Evolutionary conservation across 2,329 filamentous ascomycete genomes (phyloP), one percentile per base, ranked within the genome.

Genomic region (Nothopassalora personata): DNA sequence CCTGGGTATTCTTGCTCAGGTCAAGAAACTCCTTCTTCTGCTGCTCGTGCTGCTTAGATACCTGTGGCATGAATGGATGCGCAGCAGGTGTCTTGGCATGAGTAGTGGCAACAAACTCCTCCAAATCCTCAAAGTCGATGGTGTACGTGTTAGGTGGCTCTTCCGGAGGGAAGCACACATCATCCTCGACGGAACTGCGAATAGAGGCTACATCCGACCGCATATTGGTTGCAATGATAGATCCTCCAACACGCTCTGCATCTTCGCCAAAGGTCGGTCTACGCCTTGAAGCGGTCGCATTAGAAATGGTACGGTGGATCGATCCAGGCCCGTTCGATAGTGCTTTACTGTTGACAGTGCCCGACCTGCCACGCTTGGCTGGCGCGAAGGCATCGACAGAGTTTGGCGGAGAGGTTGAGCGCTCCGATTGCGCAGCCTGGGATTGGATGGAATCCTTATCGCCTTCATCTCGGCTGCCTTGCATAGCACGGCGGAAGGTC

Each of bases 371-470:
- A 60, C 92, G 87, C 60, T 91, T 89, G 53, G 90, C 90, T 69
- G 94, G 90, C 18, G 94, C 94, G 74, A 99, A 99, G 4, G 94
- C 94, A 74, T 97, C 96, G 54, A 99, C 91, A 0, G 94, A 99
- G 74, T 97, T 99, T 7, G 94, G 94, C 10, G 93, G 93, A 5
- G 94, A 97, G 1, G 84, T 79, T 0, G 90, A 91, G 57, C 90
- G 83, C 51, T 61, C 46, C 28, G 62, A 64, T 9, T 49, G 54
- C 30, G 49, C 49, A 10, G 49, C n/a, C 15, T 62, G 47, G 1
- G 62, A 64, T n/a, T 57, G 60, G 13, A 66, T 54, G 1, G 64
- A 64, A 15, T 59, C 60, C 9, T 19, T 31, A 45, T 59, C 56
- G 23, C 62, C 64, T 6, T 64, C 64, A 10, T 59, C 64, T 46